phyloP scores from a whole-genome alignment of 2,329 filamentous ascomycete genomes.

The Colletotrichum acutatum region DNA sequence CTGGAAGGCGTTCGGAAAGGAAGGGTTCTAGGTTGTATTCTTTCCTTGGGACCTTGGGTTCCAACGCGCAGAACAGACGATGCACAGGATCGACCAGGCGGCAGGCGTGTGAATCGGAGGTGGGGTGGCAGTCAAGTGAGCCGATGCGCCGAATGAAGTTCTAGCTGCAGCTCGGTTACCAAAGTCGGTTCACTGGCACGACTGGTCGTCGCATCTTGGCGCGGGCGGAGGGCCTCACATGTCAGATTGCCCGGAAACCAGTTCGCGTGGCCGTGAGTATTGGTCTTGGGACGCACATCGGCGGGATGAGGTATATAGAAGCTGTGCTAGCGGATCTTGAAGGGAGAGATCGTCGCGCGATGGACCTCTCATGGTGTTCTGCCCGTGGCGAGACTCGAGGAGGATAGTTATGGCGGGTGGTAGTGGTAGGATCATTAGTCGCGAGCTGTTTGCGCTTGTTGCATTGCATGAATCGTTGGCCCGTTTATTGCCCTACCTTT shows the following conservation, averaged over 20 bases:
- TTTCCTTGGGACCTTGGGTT: background rate
- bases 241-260: constrained; percentile 4
- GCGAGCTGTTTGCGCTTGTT: background rate
- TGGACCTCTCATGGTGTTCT: background rate
- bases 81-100: background rate
- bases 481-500: background rate
- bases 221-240: constrained; percentile 10
- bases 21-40: background rate
- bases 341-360: background rate
- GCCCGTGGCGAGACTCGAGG: background rate
- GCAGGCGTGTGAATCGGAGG: background rate
- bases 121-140: background rate
- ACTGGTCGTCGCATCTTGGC: background rate
- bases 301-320: background rate
- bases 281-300: background rate
- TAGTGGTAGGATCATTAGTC: background rate
- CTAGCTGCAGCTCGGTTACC: constrained; percentile 18
- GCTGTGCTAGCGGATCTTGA: background rate
- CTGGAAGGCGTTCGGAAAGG: background rate
- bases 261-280: background rate
- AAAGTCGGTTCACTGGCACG: background rate
- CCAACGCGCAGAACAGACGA: background rate
- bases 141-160: constrained; percentile 6
- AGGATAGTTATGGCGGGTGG: background rate
- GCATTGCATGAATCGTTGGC: background rate